Conservation (phyloP, 768 basidiomycete species). For the Boletellus emodensis region DNA sequence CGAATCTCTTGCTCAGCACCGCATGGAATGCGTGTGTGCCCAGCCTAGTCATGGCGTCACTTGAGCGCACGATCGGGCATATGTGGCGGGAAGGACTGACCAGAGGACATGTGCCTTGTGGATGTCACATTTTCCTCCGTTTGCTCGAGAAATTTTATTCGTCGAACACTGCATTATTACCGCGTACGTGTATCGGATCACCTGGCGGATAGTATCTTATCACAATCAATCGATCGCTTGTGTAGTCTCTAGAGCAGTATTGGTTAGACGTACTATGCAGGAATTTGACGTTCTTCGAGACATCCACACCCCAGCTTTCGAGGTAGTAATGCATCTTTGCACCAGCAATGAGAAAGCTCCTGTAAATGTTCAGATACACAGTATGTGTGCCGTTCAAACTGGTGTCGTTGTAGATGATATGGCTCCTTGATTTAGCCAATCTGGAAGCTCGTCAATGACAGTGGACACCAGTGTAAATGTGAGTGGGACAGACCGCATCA, state of each 20-base stretch:
- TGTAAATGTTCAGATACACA: slow-evolving; percentile 81
- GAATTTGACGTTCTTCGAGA: slow-evolving; percentile 45
- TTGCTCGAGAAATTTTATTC: slow-evolving; percentile 37
- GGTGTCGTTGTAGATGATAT: slow-evolving; percentile 77
- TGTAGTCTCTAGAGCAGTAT: background rate
- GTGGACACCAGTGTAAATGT: background rate
- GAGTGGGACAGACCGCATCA: slow-evolving; percentile 59
- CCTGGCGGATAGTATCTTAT: slow-evolving; percentile 59
- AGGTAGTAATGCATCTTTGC: slow-evolving; percentile 88
- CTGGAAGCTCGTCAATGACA: slow-evolving; percentile 26
- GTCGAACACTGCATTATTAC: slow-evolving; percentile 46
- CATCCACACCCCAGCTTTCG: slow-evolving; percentile 49
- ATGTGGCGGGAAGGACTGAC: slow-evolving; percentile 37
- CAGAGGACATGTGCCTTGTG: slow-evolving; percentile 54
- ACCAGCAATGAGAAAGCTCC: slow-evolving; percentile 75
- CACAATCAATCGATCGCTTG: background rate
- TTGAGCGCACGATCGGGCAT: slow-evolving; percentile 2
- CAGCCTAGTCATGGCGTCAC: slow-evolving; percentile 48
- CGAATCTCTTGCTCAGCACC: slow-evolving; percentile 53
- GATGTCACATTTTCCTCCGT: slow-evolving; percentile 40
- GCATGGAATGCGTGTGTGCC: slow-evolving; percentile 75
- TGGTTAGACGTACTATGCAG: slow-evolving; percentile 45
- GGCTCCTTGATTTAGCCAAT: slow-evolving; percentile 66
- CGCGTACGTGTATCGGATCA: slow-evolving; percentile 53
- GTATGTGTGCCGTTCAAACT: slow-evolving; percentile 56